Conservation (phyloP, 192 early-diverging fungal species). For the Entomortierella lignicola region DNA sequence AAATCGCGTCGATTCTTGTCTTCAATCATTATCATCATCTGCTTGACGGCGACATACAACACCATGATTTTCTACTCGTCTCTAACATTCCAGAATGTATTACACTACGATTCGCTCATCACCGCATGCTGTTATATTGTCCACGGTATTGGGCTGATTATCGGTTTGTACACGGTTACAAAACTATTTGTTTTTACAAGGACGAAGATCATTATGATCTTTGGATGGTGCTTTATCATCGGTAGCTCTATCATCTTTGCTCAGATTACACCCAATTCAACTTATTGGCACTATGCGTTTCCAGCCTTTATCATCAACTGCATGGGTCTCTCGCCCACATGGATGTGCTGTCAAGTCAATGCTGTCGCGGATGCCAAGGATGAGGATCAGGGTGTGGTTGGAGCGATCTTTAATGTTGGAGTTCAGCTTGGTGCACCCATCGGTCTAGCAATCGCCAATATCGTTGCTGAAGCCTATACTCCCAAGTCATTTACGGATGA, state of each 20-base stretch:
- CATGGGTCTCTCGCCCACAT: conserved; percentile 24
- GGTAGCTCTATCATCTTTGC: conserved; percentile 19
- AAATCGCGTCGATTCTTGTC: conserved; percentile 51
- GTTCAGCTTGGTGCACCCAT: conserved; percentile 50
- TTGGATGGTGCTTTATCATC: conserved; percentile 18
- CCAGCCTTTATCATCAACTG: conserved; percentile 34
- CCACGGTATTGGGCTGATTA: conserved; percentile 43
- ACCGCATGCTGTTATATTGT: conserved; percentile 54
- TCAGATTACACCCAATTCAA: conserved; percentile 6
- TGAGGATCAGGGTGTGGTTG: conserved; percentile 37
- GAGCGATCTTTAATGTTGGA: conserved; percentile 39
- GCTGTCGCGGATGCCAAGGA: conserved; percentile 33
- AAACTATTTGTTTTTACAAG: conserved; percentile 5
- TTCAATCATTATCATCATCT: conserved; percentile 27
- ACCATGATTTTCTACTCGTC: conserved; percentile 54
- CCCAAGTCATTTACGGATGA: not conserved
- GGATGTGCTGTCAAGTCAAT: conserved; percentile 42
- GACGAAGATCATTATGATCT: conserved; percentile 26
- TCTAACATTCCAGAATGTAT: conserved; percentile 54
- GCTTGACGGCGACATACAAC: conserved; percentile 36
- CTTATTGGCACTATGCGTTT: conserved; percentile 32
- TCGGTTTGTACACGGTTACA: conserved; percentile 27
- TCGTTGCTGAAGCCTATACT: conserved; percentile 14
- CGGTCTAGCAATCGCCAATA: conserved; percentile 45
- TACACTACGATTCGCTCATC: conserved; percentile 36